phyloP scores from a whole-genome alignment of 176 grass and related monocot species.

The Zea mays region Zm-B73-REFERENCE-NAM-5.0 NC_050105.1:147182501-147183000 shows the following conservation, averaged over 20 bases:
- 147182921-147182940: too few relatives aligned
- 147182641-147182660: background rate
- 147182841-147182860: background rate
- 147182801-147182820: background rate
- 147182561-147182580: background rate
- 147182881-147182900: background rate
- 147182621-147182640: background rate
- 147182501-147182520: background rate
- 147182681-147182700: background rate
- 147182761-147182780: background rate
- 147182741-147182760: background rate
- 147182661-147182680: background rate
- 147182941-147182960: too few relatives aligned
- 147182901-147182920: background rate
- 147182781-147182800: constrained; percentile 29
- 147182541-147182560: background rate
- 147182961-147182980: background rate
- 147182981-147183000: background rate
- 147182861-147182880: background rate
- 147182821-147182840: too few relatives aligned
- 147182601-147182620: background rate
- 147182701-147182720: background rate
- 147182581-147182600: background rate
- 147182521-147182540: background rate
- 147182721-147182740: background rate